Evolutionary conservation across 352 stramenopile species (phyloP), one percentile per base, ranked within the genome.

Genomic region (Phytophthora syringae): DNA sequence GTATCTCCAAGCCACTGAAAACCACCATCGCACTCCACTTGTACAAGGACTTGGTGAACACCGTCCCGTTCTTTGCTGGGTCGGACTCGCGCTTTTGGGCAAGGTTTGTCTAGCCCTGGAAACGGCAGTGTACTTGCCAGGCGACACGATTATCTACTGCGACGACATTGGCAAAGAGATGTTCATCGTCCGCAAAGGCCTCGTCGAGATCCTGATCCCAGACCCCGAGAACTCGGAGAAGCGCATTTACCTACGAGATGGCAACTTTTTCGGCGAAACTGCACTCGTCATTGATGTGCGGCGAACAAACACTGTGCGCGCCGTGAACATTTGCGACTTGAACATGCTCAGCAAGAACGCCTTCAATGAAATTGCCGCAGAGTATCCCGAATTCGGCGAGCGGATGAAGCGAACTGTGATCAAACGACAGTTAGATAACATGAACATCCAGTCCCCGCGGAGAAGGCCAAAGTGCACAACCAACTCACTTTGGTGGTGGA

Each of bases 101-200:
- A 91, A 91, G 53, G 85, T 92, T 0, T 93, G 85, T 39, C 77
- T 93, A 12, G 82, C 80, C 1, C 70, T 93, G 21, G 83, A 92
- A 69, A 93, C 85, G 15, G 82, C 85, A 2, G 85, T 92, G 15
- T 93, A 92, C 55, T 62, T 93, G 2, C 85, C 85, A 16, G 85
- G 82, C 1, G 85, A 93, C 34, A 91, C 77, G 6, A 91, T 92
- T 52, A 93, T 95, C 61, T 90, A 92, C 66, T 84, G 79, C 49
- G 80, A 93, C 45, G 82, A 93, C 32, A 89, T 93, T 15, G 87
- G 86, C 57, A 90, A 89, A 57, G 84, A 93, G 58, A 93, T 95
- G 83, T 95, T 94, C 59, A 93, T 96, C 43, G 78, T 95, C 7
- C 82, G 81, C n/a, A 91, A 90, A 64, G 88, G 88, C 0, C 65